These are phyloP conservation scores for Tylopilus plumbeoviolaceoides DNA, from an alignment of 768 basidiomycete species.

Conservation along the genomic window DNA sequence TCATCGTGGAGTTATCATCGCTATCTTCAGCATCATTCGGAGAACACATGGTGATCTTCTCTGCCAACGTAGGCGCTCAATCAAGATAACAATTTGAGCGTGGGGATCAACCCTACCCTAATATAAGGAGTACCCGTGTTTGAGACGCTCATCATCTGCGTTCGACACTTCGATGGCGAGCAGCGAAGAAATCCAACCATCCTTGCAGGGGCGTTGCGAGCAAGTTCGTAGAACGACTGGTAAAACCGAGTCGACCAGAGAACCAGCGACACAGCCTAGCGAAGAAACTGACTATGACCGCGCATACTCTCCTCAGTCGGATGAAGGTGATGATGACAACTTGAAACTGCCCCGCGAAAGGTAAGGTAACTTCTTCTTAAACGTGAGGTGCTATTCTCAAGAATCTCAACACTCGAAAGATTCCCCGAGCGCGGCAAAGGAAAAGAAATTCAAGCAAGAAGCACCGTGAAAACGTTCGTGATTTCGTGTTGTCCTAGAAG, in stretches of 20 bases:
- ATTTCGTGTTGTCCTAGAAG: not conserved
- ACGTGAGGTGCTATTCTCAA: not conserved
- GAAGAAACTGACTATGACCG: not conserved
- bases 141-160: no score
- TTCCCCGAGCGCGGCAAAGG: slow-evolving; percentile 6
- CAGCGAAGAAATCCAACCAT: not conserved
- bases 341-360: not conserved
- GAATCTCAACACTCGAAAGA: not conserved
- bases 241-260: slow-evolving; percentile 1
- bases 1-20: no score
- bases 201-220: not conserved
- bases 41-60: no score
- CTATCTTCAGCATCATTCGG: no score
- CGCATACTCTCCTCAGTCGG: not conserved
- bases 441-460: fast-evolving
- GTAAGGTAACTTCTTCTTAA: not conserved
- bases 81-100: no score
- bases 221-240: not conserved
- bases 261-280: not conserved
- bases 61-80: no score
- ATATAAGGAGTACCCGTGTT: no score
- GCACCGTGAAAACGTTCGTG: not conserved
- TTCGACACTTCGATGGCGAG: no score
- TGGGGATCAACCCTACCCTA: no score
- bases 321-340: not conserved